These are phyloP conservation scores for Isoetes engelmannii DNA, from an alignment of 83 land plant species.

Conservation along the genomic window DNA sequence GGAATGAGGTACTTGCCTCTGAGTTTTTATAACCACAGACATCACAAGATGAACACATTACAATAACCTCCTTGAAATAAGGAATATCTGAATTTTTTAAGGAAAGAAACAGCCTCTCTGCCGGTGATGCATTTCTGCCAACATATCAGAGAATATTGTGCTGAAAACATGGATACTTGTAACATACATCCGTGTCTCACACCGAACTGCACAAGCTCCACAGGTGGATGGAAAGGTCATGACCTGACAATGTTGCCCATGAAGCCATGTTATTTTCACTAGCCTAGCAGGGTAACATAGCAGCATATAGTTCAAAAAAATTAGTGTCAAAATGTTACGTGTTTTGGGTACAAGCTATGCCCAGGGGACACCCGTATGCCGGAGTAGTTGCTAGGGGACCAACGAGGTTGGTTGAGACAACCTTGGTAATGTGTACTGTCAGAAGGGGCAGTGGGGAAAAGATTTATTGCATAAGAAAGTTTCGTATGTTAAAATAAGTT, in stretches of 20 bases:
- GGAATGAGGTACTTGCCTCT: constrained; percentile 50
- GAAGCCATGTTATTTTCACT: no score
- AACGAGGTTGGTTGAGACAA: no score
- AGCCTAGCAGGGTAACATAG: no score
- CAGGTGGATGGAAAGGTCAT: constrained; percentile 91
- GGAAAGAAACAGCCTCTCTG: neutral
- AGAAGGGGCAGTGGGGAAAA: no score
- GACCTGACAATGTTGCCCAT: constrained; percentile 41
- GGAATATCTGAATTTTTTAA: constrained; percentile 57
- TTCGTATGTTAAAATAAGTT: no score
- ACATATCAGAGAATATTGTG: neutral
- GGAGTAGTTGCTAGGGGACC: no score
- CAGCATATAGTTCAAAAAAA: no score
- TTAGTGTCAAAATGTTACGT: no score
- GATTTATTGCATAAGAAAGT: no score
- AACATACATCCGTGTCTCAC: constrained; percentile 83
- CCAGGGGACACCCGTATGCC: no score
- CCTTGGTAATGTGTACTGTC: no score
- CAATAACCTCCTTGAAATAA: constrained; percentile 93
- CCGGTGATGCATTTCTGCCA: neutral
- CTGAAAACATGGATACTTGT: constrained; percentile 73
- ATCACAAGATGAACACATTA: constrained; percentile 97
- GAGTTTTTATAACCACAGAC: constrained; percentile 88
- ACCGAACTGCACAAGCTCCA: constrained; percentile 74
- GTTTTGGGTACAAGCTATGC: no score